Conservation (phyloP, 805 yeast genomes). For the Peterozyma xylosa region DNA sequence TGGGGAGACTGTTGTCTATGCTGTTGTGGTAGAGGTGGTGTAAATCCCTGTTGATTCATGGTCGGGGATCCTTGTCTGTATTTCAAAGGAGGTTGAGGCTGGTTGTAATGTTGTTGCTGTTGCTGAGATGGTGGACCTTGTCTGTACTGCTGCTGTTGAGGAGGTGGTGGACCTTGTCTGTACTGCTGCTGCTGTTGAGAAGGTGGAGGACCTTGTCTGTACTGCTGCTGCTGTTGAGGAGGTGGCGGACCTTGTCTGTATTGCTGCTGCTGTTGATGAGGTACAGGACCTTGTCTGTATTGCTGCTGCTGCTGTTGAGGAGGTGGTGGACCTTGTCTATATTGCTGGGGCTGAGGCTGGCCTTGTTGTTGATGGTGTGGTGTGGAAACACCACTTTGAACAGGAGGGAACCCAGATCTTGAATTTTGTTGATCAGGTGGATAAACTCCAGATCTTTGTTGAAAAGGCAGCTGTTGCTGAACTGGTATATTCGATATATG, state of each 20-base stretch:
- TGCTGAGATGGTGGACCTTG: slow-evolving; percentile 1
- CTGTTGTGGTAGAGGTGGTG: slow-evolving; percentile 1
- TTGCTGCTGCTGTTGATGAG: slow-evolving; percentile 10
- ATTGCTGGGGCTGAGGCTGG: too few species aligned
- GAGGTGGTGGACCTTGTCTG: neutral
- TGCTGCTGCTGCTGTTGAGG: slow-evolving; percentile 11
- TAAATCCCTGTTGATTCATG: slow-evolving; percentile 1
- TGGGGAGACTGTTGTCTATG: slow-evolving; percentile 5
- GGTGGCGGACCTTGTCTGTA: slow-evolving; percentile 2
- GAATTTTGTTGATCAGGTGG: too few species aligned
- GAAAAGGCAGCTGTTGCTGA: too few species aligned
- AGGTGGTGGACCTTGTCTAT: slow-evolving; percentile 9
- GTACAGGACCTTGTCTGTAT: slow-evolving; percentile 7
- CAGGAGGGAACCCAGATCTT: too few species aligned
- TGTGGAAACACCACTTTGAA: too few species aligned
- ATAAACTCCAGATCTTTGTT: too few species aligned
- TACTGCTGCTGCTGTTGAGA: slow-evolving; percentile 9
- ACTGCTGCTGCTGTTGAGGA: slow-evolving; percentile 7
- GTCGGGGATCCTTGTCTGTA: slow-evolving; percentile 5
- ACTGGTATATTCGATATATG: slow-evolving; percentile 11
- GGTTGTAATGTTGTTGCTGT: slow-evolving; percentile 4
- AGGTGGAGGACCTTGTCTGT: slow-evolving; percentile 11
- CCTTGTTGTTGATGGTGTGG: too few species aligned
- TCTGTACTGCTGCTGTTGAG: neutral
- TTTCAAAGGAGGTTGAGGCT: neutral